Conservation (phyloP, 2,329 filamentous ascomycete genomes). For the Neurospora crassa region DNA sequence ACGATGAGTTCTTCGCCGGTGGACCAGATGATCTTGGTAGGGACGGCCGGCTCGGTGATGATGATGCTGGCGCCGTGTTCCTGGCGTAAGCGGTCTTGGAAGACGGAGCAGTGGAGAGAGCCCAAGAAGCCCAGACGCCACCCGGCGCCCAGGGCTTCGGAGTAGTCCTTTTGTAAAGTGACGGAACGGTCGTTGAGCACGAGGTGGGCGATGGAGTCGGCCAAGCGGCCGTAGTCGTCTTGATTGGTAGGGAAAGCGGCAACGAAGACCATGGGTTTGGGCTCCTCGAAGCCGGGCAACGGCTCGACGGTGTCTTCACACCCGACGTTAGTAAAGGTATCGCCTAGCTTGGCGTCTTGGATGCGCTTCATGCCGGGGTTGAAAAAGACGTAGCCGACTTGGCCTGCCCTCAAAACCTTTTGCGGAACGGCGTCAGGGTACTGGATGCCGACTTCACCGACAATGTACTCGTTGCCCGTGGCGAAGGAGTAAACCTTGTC, state of each 20-base stretch:
- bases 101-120: conserved; percentile 98
- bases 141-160: conserved; percentile 84
- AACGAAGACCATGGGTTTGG: conserved; percentile 98
- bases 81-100: conserved; percentile 87
- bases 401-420: conserved; percentile 71
- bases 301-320: conserved; percentile 67
- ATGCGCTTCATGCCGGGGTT: conserved; percentile 98
- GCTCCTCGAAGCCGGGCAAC: conserved; percentile 89
- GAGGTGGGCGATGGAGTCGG: conserved; percentile 90
- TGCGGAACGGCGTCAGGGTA: conserved; percentile 82
- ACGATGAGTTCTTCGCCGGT: conserved; percentile 68
- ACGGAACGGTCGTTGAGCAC: conserved; percentile 93
- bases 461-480: conserved; percentile 80
- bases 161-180: conserved; percentile 87
- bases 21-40: conserved; percentile 73
- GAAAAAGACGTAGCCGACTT: conserved; percentile 94
- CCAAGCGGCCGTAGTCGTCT: conserved; percentile 72
- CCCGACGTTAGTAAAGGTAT: conserved; percentile 82
- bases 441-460: conserved; percentile 95
- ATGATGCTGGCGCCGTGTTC: conserved; percentile 94
- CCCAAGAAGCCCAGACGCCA: conserved; percentile 93
- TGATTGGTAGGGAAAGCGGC: conserved; percentile 93
- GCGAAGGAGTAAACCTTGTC: conserved; percentile 82
- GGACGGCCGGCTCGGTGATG: conserved; percentile 91
- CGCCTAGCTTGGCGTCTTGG: conserved; percentile 90